phyloP scores from a whole-genome alignment of 257 asterid genomes.

The Perilla frutescens region DNA sequence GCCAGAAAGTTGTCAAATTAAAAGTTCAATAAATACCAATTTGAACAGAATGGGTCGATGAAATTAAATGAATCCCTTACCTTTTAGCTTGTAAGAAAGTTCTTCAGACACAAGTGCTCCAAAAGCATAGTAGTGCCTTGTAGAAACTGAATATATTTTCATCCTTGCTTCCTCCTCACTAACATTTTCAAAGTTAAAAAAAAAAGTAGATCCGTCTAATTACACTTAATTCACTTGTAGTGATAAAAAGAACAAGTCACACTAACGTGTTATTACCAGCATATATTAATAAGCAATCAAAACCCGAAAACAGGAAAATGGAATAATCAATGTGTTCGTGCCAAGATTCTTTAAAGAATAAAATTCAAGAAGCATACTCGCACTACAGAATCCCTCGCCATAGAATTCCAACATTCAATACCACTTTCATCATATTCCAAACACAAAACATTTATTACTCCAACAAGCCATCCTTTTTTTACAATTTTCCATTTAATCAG shows the following conservation, averaged over 20 bases:
- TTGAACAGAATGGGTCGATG: too few species aligned
- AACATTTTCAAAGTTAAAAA: constrained; percentile 16
- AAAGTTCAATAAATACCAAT: not conserved
- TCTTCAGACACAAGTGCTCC: constrained; percentile 98
- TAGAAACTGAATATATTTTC: constrained; percentile 92
- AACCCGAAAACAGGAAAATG: not conserved
- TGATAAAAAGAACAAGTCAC: not conserved
- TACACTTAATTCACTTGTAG: not conserved
- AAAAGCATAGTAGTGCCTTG: constrained; percentile 86
- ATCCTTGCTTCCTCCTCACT: constrained; percentile 95
- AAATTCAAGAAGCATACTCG: not conserved
- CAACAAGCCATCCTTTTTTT: not conserved
- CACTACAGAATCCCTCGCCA: not conserved
- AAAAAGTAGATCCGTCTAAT: too few species aligned
- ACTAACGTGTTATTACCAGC: not conserved
- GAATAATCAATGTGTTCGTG: not conserved
- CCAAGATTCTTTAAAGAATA: not conserved
- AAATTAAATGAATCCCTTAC: constrained; percentile 31
- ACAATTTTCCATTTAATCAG: not conserved
- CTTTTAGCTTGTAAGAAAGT: constrained; percentile 79
- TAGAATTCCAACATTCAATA: constrained; percentile 16
- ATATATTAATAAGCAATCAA: not conserved
- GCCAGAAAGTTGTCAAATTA: constrained; percentile 18
- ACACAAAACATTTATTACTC: not conserved
- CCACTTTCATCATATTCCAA: not conserved